Conservation (phyloP, 1,139 yeast genomes). For the Yamadazyma oceani region DNA sequence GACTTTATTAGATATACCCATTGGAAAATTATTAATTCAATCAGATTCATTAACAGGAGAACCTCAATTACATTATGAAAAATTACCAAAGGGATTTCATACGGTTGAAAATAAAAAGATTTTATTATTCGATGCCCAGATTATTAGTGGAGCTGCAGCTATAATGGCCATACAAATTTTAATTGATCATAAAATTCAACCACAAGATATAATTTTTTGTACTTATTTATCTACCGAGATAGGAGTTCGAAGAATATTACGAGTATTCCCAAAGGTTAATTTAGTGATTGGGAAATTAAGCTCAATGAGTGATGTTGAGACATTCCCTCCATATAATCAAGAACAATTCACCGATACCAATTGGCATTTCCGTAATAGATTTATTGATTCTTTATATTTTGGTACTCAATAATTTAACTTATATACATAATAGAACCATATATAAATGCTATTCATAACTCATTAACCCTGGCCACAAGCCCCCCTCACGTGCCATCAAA, state of each 20-base stretch:
- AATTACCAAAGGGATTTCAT: slow-evolving; percentile 38
- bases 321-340: slow-evolving; percentile 24
- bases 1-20: slow-evolving; percentile 71
- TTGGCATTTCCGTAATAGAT: slow-evolving; percentile 69
- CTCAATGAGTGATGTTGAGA: slow-evolving; percentile 26
- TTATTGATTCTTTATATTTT: slow-evolving; percentile 75
- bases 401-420: slow-evolving; percentile 51
- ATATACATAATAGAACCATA: too few relatives aligned
- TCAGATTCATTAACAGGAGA: slow-evolving; percentile 89
- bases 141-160: slow-evolving; percentile 90
- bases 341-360: slow-evolving; percentile 44
- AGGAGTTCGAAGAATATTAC: slow-evolving; percentile 72
- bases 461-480: too few relatives aligned
- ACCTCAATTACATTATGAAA: slow-evolving; percentile 82
- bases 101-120: slow-evolving; percentile 48
- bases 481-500: too few relatives aligned
- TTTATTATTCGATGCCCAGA: slow-evolving; percentile 79
- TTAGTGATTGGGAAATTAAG: slow-evolving; percentile 72
- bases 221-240: slow-evolving; percentile 76
- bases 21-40: slow-evolving; percentile 85
- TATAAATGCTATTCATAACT: not conserved
- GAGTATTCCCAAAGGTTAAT: slow-evolving; percentile 69
- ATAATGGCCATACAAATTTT: slow-evolving; percentile 92
- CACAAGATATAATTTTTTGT: slow-evolving; percentile 65
- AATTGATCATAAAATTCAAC: slow-evolving; percentile 73